These are phyloP conservation scores for Leishmania major DNA, from an alignment of 208 protist genomes.

Conservation along the genomic window DNA sequence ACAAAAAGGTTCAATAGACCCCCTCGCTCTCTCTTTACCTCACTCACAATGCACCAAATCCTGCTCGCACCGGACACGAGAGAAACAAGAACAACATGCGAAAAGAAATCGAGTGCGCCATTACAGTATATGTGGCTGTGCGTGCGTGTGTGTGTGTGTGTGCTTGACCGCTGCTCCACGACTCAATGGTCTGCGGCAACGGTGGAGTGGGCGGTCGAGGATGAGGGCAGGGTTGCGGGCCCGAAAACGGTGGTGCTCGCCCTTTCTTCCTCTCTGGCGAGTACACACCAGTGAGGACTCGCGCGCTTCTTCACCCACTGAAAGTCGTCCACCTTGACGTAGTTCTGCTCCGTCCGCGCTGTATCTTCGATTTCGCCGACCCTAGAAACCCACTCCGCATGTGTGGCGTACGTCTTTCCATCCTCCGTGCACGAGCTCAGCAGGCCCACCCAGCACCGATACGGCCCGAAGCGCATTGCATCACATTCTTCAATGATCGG, in stretches of 20 bases:
- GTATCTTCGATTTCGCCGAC: conserved; percentile 63
- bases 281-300: conserved; percentile 81
- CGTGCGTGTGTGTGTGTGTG: conserved; percentile 5
- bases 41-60: neutral
- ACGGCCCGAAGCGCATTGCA: conserved; percentile 75
- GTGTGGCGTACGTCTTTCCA: conserved; percentile 33
- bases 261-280: conserved; percentile 41
- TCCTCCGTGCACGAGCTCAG: conserved; percentile 37
- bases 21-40: neutral
- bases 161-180: neutral
- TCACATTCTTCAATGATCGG: conserved; percentile 85
- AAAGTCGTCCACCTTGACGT: conserved; percentile 84
- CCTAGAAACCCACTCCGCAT: conserved; percentile 58
- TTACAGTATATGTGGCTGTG: neutral
- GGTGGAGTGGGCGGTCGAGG: neutral
- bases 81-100: neutral
- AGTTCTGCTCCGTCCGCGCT: conserved; percentile 36
- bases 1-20: neutral
- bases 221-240: conserved; percentile 12
- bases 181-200: neutral
- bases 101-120: neutral
- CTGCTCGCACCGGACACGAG: neutral
- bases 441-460: conserved; percentile 75
- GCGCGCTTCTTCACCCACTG: conserved; percentile 82
- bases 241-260: conserved; percentile 21